These are phyloP conservation scores for Epichloe typhina DNA, from an alignment of 2,329 filamentous ascomycete species.

Conservation along the genomic window DNA sequence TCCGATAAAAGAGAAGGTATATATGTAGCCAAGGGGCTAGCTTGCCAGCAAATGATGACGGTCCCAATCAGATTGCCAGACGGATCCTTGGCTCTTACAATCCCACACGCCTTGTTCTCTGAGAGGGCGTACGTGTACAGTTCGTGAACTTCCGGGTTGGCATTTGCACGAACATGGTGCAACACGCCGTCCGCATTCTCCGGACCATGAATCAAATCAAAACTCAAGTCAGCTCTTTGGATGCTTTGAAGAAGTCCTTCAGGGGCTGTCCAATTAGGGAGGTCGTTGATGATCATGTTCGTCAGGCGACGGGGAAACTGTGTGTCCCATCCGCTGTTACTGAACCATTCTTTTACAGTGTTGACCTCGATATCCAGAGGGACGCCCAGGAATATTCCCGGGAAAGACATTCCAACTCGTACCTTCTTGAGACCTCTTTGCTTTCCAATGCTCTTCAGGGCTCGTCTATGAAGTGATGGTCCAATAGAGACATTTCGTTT, in stretches of 20 bases:
- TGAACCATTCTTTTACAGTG: slow-evolving; percentile 62
- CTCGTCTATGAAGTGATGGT: slow-evolving; percentile 74
- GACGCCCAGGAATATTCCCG: slow-evolving; percentile 77
- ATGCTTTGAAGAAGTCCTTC: slow-evolving; percentile 65
- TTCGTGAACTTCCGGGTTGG: slow-evolving; percentile 65
- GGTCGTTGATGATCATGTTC: slow-evolving; percentile 61
- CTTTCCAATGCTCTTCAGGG: slow-evolving; percentile 60
- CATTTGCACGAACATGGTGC: slow-evolving; percentile 59
- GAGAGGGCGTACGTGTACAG: slow-evolving; percentile 66
- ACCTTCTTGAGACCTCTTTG: slow-evolving; percentile 62
- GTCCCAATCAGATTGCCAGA: slow-evolving; percentile 60
- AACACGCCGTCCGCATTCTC: slow-evolving; percentile 64
- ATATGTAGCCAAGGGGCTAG: slow-evolving; percentile 53
- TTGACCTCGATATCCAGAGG: slow-evolving; percentile 41
- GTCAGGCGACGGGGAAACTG: slow-evolving; percentile 41
- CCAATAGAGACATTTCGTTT: slow-evolving; percentile 85
- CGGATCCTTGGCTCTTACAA: slow-evolving; percentile 67
- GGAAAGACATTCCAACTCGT: slow-evolving; percentile 69
- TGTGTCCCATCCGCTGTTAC: slow-evolving; percentile 78
- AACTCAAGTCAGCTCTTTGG: slow-evolving; percentile 59
- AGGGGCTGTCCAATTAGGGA: slow-evolving; percentile 61
- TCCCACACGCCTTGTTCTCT: slow-evolving; percentile 59
- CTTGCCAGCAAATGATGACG: slow-evolving; percentile 63
- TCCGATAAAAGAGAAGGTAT: slow-evolving; percentile 55
- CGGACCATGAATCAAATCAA: slow-evolving; percentile 71